These are phyloP conservation scores for Hibiscus tridactylites DNA, from an alignment of 345 rosid genomes.

Conservation along the genomic window DNA sequence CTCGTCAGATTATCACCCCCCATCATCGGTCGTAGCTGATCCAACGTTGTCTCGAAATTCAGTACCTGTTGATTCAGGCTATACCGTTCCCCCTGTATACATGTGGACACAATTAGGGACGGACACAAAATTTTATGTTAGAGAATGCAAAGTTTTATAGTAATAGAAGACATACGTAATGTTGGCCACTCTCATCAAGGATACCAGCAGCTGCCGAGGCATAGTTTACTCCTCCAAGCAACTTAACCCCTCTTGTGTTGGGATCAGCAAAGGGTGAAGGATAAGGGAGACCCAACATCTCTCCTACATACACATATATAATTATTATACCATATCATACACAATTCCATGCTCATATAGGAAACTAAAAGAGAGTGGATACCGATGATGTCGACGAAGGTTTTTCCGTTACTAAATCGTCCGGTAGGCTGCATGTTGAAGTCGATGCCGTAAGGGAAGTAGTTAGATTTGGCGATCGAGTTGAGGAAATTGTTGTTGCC, in stretches of 20 bases:
- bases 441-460: slow-evolving; percentile 81
- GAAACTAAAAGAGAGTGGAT: background rate
- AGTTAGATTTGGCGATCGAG: slow-evolving; percentile 59
- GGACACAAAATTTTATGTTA: too few relatives aligned
- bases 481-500: slow-evolving; percentile 75
- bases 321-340: background rate
- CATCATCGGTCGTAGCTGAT: slow-evolving; percentile 44
- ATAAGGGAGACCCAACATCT: slow-evolving; percentile 47
- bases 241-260: slow-evolving; percentile 37
- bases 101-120: too few relatives aligned
- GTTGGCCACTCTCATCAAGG: slow-evolving; percentile 68
- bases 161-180: slow-evolving; percentile 37
- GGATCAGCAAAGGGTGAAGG: slow-evolving; percentile 69
- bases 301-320: slow-evolving; percentile 31
- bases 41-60: slow-evolving; percentile 55
- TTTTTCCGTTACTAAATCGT: slow-evolving; percentile 73
- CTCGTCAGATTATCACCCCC: slow-evolving; percentile 36
- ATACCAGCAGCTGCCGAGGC: slow-evolving; percentile 95
- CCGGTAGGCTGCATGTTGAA: slow-evolving; percentile 60
- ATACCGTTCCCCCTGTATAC: slow-evolving; percentile 42
- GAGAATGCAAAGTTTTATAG: too few relatives aligned
- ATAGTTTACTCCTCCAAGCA: slow-evolving; percentile 67
- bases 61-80: slow-evolving; percentile 57
- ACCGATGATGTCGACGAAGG: slow-evolving; percentile 63
- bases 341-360: too few relatives aligned